Conservation (phyloP, 441 rosid genomes). For the Pelargonium hybrid region DNA sequence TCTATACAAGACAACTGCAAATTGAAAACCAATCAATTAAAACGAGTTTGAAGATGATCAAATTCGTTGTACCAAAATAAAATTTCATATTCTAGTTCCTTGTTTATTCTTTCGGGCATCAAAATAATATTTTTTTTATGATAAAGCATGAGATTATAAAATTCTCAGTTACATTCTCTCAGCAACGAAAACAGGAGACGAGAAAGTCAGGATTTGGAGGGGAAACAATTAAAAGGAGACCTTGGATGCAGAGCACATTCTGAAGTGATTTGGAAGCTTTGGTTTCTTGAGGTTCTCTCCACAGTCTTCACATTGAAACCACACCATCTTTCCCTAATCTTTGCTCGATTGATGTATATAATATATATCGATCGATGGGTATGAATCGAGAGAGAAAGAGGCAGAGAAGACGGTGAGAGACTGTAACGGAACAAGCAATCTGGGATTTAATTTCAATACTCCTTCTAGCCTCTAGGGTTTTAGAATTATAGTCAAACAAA, state of each 20-base stretch:
- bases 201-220: background rate
- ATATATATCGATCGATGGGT: background rate
- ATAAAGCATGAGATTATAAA: too few relatives aligned
- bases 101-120: too few relatives aligned
- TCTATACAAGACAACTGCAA: conserved; percentile 81
- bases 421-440: background rate
- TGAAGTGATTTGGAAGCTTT: conserved; percentile 66
- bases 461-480: background rate
- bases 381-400: background rate
- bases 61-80: background rate
- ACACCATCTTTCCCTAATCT: conserved; percentile 46
- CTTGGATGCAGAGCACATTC: conserved; percentile 74
- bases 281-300: conserved; percentile 91
- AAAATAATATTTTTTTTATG: too few relatives aligned
- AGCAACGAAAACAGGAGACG: background rate
- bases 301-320: conserved; percentile 98
- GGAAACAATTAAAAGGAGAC: conserved; percentile 21
- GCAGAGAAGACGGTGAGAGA: background rate
- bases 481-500: background rate
- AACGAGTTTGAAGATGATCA: background rate
- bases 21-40: background rate
- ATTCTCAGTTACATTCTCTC: background rate
- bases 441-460: background rate
- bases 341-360: background rate
- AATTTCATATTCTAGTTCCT: background rate